Evolutionary conservation across 2,329 filamentous ascomycete genomes (phyloP).

Genomic region (Colletotrichum sansevieriae): DNA sequence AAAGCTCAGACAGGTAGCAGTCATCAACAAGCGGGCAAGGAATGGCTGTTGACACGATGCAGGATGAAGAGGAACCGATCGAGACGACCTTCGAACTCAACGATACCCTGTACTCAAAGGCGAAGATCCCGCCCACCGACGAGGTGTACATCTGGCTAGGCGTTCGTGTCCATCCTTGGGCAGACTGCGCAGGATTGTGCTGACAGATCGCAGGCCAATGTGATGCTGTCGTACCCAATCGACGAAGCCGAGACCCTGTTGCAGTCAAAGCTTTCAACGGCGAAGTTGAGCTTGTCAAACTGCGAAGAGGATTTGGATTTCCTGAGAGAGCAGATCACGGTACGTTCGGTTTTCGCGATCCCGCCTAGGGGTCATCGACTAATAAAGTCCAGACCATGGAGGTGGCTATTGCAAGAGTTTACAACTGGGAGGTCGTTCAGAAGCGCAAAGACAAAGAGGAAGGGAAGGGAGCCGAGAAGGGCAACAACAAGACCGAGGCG

Average conservation of each 20-base stretch:
- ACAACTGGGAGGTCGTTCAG: constrained; percentile 99
- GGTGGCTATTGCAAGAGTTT: constrained; percentile 95
- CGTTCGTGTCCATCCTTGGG: constrained; percentile 58
- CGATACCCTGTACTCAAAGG: constrained; percentile 93
- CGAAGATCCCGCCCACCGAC: constrained; percentile 82
- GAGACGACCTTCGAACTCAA: constrained; percentile 97
- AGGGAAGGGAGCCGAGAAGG: constrained; percentile 58
- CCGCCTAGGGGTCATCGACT: neutral
- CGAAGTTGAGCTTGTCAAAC: constrained; percentile 83
- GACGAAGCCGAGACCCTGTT: constrained; percentile 87
- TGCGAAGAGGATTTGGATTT: constrained; percentile 98
- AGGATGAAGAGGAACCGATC: constrained; percentile 75
- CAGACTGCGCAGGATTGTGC: constrained; percentile 12
- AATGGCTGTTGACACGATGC: constrained; percentile 20
- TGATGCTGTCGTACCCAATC: constrained; percentile 96
- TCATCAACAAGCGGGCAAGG: constrained; percentile 13
- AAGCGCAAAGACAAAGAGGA: constrained; percentile 91
- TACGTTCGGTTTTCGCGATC: constrained; percentile 56
- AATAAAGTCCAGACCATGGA: constrained; percentile 82
- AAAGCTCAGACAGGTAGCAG: constrained; percentile 76
- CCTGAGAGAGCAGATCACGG: constrained; percentile 94
- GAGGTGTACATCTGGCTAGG: constrained; percentile 99
- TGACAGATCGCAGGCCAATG: constrained; percentile 77
- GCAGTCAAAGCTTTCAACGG: constrained; percentile 80
- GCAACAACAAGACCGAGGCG: constrained; percentile 54